Percentiles rank a stretch among this genome's conserved stretches.
Conservation (phyloP, 2,329 filamentous ascomycete genomes). For the Pestalotiopsis sp. region DNA sequence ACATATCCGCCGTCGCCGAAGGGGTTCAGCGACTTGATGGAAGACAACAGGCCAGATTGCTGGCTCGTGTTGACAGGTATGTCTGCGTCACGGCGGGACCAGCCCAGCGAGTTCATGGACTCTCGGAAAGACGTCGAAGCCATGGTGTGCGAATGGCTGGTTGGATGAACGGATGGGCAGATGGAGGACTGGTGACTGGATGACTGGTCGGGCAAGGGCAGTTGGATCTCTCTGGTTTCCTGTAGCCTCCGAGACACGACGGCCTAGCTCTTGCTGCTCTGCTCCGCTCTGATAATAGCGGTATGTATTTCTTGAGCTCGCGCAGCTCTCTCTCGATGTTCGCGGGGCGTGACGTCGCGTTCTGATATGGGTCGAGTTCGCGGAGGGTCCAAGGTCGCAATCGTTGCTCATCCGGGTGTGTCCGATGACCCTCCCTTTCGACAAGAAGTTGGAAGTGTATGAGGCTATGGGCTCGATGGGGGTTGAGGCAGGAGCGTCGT, state of each 20-base stretch:
- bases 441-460: constrained; percentile 18
- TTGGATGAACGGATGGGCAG: background rate
- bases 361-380: constrained; percentile 3
- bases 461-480: constrained; percentile 16
- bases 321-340: background rate
- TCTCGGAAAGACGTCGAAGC: constrained; percentile 88
- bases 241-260: background rate
- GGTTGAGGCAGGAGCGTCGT: constrained; percentile 28
- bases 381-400: constrained; percentile 10
- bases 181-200: background rate
- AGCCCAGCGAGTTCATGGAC: constrained; percentile 92
- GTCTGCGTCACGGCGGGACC: constrained; percentile 83
- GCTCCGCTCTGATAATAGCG: background rate
- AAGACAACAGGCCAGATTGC: constrained; percentile 75
- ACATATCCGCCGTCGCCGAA: constrained; percentile 88
- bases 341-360: background rate
- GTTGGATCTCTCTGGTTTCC: background rate
- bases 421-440: constrained; percentile 25
- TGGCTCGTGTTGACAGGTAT: constrained; percentile 73
- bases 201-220: background rate
- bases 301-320: background rate
- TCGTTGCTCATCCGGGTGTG: constrained; percentile 18
- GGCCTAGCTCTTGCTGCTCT: background rate
- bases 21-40: constrained; percentile 83
- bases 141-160: constrained; percentile 52